Evolutionary conservation across 768 basidiomycete genomes (phyloP), one percentile per base, ranked within the genome.

Genomic region (Cystofilobasidium ferigula): DNA sequence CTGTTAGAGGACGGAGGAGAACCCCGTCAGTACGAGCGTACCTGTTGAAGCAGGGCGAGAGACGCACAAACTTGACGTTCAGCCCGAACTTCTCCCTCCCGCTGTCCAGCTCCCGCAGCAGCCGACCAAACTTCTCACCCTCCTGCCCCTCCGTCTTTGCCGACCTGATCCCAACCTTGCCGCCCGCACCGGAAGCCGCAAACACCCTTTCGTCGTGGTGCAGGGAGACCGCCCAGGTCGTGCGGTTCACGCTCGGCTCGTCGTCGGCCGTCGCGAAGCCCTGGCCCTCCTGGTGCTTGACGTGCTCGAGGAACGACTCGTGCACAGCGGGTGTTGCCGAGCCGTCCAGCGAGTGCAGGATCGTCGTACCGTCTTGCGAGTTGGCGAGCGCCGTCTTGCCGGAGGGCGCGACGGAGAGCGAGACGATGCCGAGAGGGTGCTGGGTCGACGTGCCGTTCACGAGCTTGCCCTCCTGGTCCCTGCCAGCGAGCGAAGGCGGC

Each of bases 391-490:
- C 89, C 35, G 76, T 78, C 56, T 77, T 79, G 10, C 88, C 92
- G 47, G 73, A 67, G 57, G 83, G 80, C 24, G 85, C 81, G 10
- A 83, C 83, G 22, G 88, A 89, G 38, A 94, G 76, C 7, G 89
- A 89, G 22, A 89, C 83, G 69, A 91, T 83, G 2, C 88, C 91
- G 24, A 94, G 84, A 9, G 88, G 84, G 76, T 94, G 88, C n/a
- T 86, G 80, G 42, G 83, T 76, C 22, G 84, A 83, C 38, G 84
- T 78, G 68, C 68, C 81, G 72, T 79, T 80, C 3, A 82, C 81
- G 70, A 86, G 51, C 51, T 54, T 83, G 26, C 86, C 86, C 6
- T 79, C 77, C 26, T 85, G 79, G 69, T 85, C 80, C 85, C 85
- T 88, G 34, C n/a, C n/a, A 36, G 61, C 36, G 14, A 61, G 32